Conservation (phyloP, 2,329 filamentous ascomycete genomes). For the Blastomyces silverae region DNA sequence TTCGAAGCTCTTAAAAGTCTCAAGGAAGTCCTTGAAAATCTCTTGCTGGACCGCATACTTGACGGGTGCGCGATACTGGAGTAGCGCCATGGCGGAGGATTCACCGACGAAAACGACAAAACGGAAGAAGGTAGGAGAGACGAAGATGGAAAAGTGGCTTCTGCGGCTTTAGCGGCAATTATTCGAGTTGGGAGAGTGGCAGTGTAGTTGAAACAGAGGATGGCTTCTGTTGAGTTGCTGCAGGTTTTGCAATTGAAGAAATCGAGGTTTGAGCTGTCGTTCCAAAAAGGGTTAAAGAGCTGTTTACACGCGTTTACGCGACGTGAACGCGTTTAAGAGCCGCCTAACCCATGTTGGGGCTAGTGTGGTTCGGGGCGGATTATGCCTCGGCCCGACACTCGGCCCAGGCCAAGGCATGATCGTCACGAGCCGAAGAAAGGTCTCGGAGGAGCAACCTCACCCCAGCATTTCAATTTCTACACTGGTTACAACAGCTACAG, state of each 20-base stretch:
- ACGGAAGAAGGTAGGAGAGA: not conserved
- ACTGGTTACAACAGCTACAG: not conserved
- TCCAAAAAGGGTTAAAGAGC: conserved; percentile 9
- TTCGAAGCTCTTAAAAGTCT: conserved; percentile 72
- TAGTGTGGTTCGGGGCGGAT: conserved; percentile 29
- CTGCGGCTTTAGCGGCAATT: not conserved
- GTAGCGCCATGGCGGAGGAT: conserved; percentile 65
- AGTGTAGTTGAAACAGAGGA: not conserved
- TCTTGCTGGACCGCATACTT: conserved; percentile 79
- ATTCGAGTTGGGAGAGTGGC: not conserved
- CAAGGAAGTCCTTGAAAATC: conserved; percentile 78
- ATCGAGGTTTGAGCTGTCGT: not conserved
- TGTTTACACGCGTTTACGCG: conserved; percentile 12
- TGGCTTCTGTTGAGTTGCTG: not conserved
- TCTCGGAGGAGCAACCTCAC: not conserved
- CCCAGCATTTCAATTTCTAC: too few relatives aligned
- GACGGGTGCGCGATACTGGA: conserved; percentile 69
- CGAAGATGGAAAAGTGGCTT: not conserved
- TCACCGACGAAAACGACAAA: not conserved
- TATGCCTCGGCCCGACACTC: conserved; percentile 29
- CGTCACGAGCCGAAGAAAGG: conserved; percentile 21
- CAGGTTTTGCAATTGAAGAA: conserved; percentile 1
- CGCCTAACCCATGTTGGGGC: conserved; percentile 20
- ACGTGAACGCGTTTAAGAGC: conserved; percentile 18
- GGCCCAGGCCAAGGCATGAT: conserved; percentile 18